These are phyloP conservation scores for Saturnispora zaruensis DNA, from an alignment of 805 yeast species.

Conservation along the genomic window DNA sequence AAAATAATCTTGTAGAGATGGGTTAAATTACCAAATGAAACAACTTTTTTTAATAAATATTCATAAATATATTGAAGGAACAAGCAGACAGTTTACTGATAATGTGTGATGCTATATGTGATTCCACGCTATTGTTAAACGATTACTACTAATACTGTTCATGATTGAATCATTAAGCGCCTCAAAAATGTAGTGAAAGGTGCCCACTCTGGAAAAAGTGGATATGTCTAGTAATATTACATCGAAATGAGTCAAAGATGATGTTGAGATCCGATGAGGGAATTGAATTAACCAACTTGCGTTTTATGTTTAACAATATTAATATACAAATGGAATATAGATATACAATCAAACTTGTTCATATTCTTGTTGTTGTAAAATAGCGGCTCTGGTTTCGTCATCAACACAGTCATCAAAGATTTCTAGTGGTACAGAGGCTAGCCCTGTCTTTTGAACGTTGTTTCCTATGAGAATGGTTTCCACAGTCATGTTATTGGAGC, in stretches of 20 bases:
- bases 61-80: not conserved
- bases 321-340: not conserved
- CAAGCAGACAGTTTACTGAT: not conserved
- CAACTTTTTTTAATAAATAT: not conserved
- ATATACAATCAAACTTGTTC: constrained; percentile 28
- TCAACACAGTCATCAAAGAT: constrained; percentile 51
- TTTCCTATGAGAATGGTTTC: constrained; percentile 38
- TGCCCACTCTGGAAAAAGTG: not conserved
- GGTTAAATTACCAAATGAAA: not conserved
- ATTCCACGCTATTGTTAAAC: not conserved
- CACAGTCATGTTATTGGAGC: constrained; percentile 28
- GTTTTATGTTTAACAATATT: not conserved
- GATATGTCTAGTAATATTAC: not conserved
- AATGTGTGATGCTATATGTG: not conserved
- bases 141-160: not conserved
- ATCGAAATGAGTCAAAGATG: not conserved
- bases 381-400: constrained; percentile 51
- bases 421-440: constrained; percentile 47
- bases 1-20: not conserved
- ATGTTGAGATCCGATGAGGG: not conserved
- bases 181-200: not conserved
- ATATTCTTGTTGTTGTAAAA: constrained; percentile 48
- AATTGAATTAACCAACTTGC: not conserved
- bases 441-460: constrained; percentile 48
- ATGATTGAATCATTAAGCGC: not conserved